Evolutionary conservation across 176 grass and related monocot species (phyloP), one percentile per base, ranked within the genome.

Genomic region (Thinopyrum elongatum): DNA sequence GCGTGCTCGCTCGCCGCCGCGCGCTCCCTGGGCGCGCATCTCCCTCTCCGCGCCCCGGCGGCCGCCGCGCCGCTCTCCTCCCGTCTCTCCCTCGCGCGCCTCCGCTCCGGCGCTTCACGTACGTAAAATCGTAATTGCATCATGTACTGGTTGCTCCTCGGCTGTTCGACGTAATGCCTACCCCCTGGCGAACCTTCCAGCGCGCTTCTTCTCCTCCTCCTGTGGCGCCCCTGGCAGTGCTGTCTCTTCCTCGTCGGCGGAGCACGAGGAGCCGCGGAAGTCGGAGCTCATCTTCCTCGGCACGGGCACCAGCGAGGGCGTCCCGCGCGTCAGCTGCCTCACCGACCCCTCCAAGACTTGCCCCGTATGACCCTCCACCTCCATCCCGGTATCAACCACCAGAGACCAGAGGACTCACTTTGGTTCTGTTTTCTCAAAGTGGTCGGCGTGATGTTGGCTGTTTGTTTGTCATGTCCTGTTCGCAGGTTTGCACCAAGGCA

Each of bases 261-360:
- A 51, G 72, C 65, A 69, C 10, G 78, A 47, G 41, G 44, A 69
- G 11, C 26, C 55, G 63, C 21, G 8, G 79, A 30, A 86, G 47
- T 96, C 97, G 10, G 94, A 99, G 86, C 87, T 99, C 67, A 96
- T 96, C 73, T 99, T 99, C 89, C 65, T 99, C 41, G 97, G 97
- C 80, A 99, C 97, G 17, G 97, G 97, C 67, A 99, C 92, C 55
- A 96, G 94, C 44, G 94, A 93, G 88, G 97, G 97, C 71, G 93
- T 99, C 76, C 94, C 94, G 17, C 82, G 92, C 12, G 90, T 99
- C 86, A 99, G 97, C 87, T 99, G 97, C 86, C 90, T 99, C 76
- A 99, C 92, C 7, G 65, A 94, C 8, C 87, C 84, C 74, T 88
- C 84, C 63, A 90, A 94, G 79, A 90, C 76, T 38, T 99, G 97